phyloP scores from a whole-genome alignment of 1,284 basidiomycete species.

The Sporisorium exsertum region DNA sequence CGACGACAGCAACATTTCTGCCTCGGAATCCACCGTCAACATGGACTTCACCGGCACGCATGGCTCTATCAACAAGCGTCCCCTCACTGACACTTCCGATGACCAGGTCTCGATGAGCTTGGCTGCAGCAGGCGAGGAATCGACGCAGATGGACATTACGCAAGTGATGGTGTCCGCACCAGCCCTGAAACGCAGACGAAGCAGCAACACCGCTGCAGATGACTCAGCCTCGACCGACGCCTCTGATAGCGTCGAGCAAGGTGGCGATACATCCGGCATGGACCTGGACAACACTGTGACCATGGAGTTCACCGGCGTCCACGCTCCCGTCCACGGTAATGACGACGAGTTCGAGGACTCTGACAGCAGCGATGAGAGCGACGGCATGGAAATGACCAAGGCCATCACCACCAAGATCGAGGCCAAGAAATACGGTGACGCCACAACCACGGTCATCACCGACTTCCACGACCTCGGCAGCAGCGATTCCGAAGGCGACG shows the following conservation, averaged over 20 bases:
- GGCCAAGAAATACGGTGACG: conserved; percentile 41
- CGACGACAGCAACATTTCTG: conserved; percentile 24
- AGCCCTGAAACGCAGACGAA: conserved; percentile 37
- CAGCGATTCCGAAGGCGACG: conserved; percentile 44
- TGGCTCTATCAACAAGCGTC: conserved; percentile 41
- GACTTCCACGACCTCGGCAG: conserved; percentile 24
- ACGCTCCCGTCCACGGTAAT: conserved; percentile 11
- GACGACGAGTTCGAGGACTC: conserved; percentile 25
- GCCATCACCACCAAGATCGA: conserved; percentile 50
- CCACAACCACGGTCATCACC: conserved; percentile 43
- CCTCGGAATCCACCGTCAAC: conserved; percentile 28
- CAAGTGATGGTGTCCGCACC: conserved; percentile 31
- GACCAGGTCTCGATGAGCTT: conserved; percentile 29
- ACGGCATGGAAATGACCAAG: conserved; percentile 51
- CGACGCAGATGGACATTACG: conserved; percentile 46
- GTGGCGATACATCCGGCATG: conserved; percentile 23
- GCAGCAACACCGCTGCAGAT: conserved; percentile 35
- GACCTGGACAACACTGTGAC: conserved; percentile 38
- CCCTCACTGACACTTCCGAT: conserved; percentile 22
- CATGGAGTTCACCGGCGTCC: conserved; percentile 53
- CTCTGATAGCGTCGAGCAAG: conserved; percentile 6
- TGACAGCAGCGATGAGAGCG: conserved; percentile 27
- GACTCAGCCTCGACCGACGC: conserved; percentile 26
- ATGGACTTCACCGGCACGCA: conserved; percentile 53
- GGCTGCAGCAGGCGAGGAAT: conserved; percentile 22